Evolutionary conservation across 352 stramenopile genomes (phyloP), one percentile per base, ranked within the genome.

Genomic region (Phytopythium cucurbitacearum): DNA sequence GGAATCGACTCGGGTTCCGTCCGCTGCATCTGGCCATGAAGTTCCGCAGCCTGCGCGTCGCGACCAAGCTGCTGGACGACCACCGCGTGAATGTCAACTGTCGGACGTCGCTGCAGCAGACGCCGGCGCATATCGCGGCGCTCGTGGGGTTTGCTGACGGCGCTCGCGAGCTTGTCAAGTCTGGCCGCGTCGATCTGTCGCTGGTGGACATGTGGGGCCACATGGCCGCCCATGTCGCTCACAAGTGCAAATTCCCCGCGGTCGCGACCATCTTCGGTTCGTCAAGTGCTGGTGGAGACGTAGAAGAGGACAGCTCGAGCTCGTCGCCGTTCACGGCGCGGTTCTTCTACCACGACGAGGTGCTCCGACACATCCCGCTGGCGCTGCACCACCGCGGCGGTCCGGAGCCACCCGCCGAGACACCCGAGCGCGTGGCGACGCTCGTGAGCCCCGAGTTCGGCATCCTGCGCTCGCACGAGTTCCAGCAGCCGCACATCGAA

Each of bases 391-490:
- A 65, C 60, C 73, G 74, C n/a, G 70, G 82, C 12, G 73, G 73
- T 4, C 59, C 56, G 7, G 85, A 96, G 16, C 84, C 82, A n/a
- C 89, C 89, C 16, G 87, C 91, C 10, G 91, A 98, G 62, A 97
- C 97, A 52, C 71, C 83, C 3, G 83, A 94, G 56, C 83, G 91
- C 16, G 82, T 98, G 13, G 76, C 88, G 37, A 91, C 89, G 35
- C 65, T 97, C n/a, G 69, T 96, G 34, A 67, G 93, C 40, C 69
- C 78, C 7, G 49, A 72, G 11, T 74, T 88, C 51, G 87, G 87
- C 2, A 87, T 91, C 43, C 57, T 96, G 32, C 73, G 73, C 48
- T 76, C 80, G 16, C 58, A 67, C 3, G 77, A 91, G 65, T 94
- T 97, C 57, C 61, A 81, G 34, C 61, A 67, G 16, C 28, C 53